These are phyloP conservation scores for Alloteropsis semialata DNA, from an alignment of 176 grass and related monocot genomes.

Conservation along the genomic window DNA sequence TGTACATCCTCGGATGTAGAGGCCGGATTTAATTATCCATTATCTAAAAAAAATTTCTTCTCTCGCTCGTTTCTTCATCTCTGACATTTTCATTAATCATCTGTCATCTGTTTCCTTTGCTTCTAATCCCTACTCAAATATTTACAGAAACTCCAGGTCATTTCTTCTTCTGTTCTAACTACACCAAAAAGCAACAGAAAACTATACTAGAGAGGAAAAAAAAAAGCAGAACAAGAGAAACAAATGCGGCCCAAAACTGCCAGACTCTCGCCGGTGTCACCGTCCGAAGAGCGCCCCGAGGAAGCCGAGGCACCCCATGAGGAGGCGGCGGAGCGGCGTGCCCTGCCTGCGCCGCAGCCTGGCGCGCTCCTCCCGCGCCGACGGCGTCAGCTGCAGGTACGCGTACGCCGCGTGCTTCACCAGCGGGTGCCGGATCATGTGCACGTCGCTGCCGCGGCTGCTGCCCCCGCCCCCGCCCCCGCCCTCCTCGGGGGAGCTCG, in stretches of 20 bases:
- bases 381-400: slow-evolving; percentile 72
- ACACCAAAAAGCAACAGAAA: neutral
- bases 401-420: slow-evolving; percentile 76
- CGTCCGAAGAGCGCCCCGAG: slow-evolving; percentile 36
- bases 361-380: slow-evolving; percentile 11
- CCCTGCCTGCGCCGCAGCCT: neutral
- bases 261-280: slow-evolving; percentile 13
- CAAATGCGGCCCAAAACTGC: neutral
- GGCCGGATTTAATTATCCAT: too few species aligned
- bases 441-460: slow-evolving; percentile 43
- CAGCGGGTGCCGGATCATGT: slow-evolving; percentile 73
- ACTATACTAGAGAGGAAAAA: neutral
- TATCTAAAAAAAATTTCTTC: too few species aligned
- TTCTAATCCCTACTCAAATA: slow-evolving; percentile 12
- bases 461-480: neutral
- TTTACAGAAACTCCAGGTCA: slow-evolving; percentile 26
- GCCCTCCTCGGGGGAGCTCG: slow-evolving; percentile 25
- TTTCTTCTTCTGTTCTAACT: slow-evolving; percentile 26
- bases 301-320: slow-evolving; percentile 38
- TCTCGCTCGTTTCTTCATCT: too few species aligned
- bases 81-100: too few species aligned
- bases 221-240: neutral
- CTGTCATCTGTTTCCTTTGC: neutral
- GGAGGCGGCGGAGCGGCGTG: slow-evolving; percentile 18
- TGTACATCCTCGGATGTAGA: too few species aligned